phyloP scores from a whole-genome alignment of 805 yeast genomes.

The Blastobotrys americana region DNA sequence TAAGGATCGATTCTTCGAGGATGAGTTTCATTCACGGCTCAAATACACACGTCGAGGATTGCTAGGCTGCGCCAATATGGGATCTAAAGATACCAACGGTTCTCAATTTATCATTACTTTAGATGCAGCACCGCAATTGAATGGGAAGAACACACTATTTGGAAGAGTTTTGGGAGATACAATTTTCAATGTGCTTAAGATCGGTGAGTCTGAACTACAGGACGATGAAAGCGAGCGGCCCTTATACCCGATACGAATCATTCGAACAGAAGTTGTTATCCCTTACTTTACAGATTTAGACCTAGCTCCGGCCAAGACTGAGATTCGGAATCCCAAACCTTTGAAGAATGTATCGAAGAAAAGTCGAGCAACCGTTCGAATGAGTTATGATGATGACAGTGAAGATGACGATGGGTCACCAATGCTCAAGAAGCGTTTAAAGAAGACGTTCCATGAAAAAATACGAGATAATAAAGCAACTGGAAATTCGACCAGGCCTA shows the following conservation, averaged over 20 bases:
- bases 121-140: constrained; percentile 39
- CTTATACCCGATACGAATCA: constrained; percentile 44
- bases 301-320: too few species aligned
- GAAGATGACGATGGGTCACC: constrained; percentile 30
- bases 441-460: too few species aligned
- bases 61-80: constrained; percentile 42
- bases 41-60: constrained; percentile 47
- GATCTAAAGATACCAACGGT: constrained; percentile 26
- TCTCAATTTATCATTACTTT: constrained; percentile 46
- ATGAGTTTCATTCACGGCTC: constrained; percentile 48
- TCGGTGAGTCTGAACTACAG: constrained; percentile 42
- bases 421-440: constrained; percentile 17
- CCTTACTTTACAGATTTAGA: constrained; percentile 44
- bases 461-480: too few species aligned
- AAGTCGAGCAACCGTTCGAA: constrained; percentile 29
- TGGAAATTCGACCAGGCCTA: too few species aligned
- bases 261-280: constrained; percentile 35
- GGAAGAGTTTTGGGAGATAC: constrained; percentile 56
- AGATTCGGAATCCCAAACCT: constrained; percentile 5
- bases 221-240: constrained; percentile 39
- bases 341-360: too few species aligned
- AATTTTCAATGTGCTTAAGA: constrained; percentile 43
- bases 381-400: constrained; percentile 37
- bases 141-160: constrained; percentile 40
- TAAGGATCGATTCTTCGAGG: constrained; percentile 21